These are phyloP conservation scores for Stevia rebaudiana DNA, from an alignment of 140 eudicot species.

Conservation along the genomic window DNA sequence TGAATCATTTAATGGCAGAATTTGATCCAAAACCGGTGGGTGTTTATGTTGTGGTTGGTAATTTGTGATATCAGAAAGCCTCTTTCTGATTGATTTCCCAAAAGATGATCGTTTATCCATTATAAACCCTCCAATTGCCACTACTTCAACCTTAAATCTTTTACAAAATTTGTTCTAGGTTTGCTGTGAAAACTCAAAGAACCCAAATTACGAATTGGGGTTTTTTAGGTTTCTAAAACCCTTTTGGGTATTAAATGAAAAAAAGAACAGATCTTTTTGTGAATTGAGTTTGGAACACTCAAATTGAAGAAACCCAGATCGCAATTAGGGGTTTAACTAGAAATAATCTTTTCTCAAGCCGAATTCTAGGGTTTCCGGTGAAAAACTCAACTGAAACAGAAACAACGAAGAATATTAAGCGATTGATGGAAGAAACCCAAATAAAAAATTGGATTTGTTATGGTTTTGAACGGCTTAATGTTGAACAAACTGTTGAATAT, in stretches of 20 bases:
- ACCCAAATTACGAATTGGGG: slow-evolving; percentile 3
- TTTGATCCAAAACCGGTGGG: slow-evolving; percentile 27
- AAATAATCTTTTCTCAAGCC: not conserved
- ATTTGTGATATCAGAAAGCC: slow-evolving; percentile 72
- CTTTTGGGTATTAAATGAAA: not conserved
- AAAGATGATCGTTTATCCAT: slow-evolving; percentile 61
- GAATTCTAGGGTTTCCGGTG: not conserved
- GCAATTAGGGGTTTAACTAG: not conserved
- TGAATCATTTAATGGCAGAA: slow-evolving; percentile 10
- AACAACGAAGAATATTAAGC: too few relatives aligned
- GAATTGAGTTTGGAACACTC: not conserved
- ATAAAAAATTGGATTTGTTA: not conserved
- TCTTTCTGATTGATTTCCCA: slow-evolving; percentile 50
- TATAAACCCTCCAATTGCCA: slow-evolving; percentile 30
- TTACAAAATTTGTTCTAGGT: not conserved
- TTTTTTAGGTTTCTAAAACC: not conserved
- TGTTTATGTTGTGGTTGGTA: slow-evolving; percentile 47
- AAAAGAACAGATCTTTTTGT: slow-evolving; percentile 6
- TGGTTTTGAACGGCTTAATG: not conserved
- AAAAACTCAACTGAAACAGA: not conserved
- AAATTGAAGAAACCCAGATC: not conserved
- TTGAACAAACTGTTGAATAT: not conserved
- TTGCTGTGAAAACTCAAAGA: not conserved
- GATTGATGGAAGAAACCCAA: not conserved
- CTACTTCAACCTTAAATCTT: not conserved